phyloP scores from a whole-genome alignment of 192 early-diverging fungal genomes.

The Dissophora ornata region DNA sequence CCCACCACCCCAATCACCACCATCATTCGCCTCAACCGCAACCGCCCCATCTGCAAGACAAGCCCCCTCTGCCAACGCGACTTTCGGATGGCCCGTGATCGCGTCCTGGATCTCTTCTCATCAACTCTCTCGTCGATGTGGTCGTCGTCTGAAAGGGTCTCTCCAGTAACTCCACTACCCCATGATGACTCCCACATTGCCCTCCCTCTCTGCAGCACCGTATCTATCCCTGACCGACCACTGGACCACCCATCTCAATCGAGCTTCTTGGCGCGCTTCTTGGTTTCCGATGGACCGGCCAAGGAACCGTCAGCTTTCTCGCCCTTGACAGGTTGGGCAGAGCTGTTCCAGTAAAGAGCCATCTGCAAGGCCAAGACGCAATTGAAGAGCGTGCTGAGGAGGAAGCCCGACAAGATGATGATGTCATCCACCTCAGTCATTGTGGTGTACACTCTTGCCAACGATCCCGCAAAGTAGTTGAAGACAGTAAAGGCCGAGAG shows the following conservation, averaged over 20 bases:
- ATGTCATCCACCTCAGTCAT: slow-evolving; percentile 90
- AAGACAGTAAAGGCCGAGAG: slow-evolving; percentile 90
- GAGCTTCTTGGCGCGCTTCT: slow-evolving; percentile 52
- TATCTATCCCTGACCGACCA: slow-evolving; percentile 44
- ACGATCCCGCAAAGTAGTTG: slow-evolving; percentile 87
- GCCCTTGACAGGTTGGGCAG: slow-evolving; percentile 19
- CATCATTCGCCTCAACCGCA: slow-evolving; percentile 22
- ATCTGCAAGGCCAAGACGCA: slow-evolving; percentile 82
- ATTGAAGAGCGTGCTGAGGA: slow-evolving; percentile 82
- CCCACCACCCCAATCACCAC: slow-evolving; percentile 10
- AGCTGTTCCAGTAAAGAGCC: slow-evolving; percentile 78
- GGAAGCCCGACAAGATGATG: slow-evolving; percentile 74
- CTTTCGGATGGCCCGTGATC: slow-evolving; percentile 38
- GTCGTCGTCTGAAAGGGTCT: slow-evolving; percentile 2
- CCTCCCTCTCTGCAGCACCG: slow-evolving; percentile 21
- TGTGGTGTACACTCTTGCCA: slow-evolving; percentile 93
- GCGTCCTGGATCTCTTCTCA: slow-evolving; percentile 37
- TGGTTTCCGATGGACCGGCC: slow-evolving; percentile 22
- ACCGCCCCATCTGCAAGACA: slow-evolving; percentile 37
- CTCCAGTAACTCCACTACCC: not conserved
- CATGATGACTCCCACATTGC: slow-evolving; percentile 20
- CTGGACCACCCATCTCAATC: slow-evolving; percentile 56
- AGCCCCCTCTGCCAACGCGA: slow-evolving; percentile 23
- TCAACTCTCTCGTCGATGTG: slow-evolving; percentile 7
- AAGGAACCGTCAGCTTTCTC: slow-evolving; percentile 13